Percentiles rank a stretch among this genome's conserved stretches.
phyloP scores from a whole-genome alignment of 192 early-diverging fungal genomes.

The Gigaspora rosea region DNA sequence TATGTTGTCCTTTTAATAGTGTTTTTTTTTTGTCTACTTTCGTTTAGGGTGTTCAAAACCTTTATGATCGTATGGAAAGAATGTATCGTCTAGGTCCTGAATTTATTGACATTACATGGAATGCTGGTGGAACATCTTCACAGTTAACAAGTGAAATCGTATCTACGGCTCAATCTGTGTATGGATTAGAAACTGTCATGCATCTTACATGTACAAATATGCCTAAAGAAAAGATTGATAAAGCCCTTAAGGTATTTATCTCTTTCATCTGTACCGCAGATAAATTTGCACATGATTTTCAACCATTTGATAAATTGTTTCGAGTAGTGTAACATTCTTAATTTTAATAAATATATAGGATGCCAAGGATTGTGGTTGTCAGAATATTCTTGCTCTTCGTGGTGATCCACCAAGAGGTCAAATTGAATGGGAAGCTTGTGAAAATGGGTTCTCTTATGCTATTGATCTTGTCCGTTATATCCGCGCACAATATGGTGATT shows the following conservation, averaged over 20 bases:
- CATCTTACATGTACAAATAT: constrained; percentile 99
- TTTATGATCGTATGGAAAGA: constrained; percentile 95
- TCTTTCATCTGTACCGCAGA: not conserved
- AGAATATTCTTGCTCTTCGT: constrained; percentile 93
- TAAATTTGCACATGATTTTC: not conserved
- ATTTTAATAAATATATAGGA: constrained; percentile 43
- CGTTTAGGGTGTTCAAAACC: constrained; percentile 78
- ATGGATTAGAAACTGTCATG: constrained; percentile 91
- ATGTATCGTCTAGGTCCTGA: constrained; percentile 90
- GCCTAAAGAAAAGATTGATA: constrained; percentile 83
- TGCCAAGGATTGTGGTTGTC: constrained; percentile 85
- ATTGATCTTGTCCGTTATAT: constrained; percentile 91
- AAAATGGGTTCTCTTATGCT: constrained; percentile 80
- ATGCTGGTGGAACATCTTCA: constrained; percentile 87
- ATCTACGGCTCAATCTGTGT: constrained; percentile 83
- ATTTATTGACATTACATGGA: constrained; percentile 98
- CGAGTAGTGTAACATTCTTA: not conserved
- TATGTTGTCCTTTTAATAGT: too few relatives aligned
- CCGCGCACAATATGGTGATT: constrained; percentile 80
- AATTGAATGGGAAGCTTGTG: constrained; percentile 75
- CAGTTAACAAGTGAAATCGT: constrained; percentile 90
- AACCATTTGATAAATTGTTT: not conserved
- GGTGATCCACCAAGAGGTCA: constrained; percentile 90
- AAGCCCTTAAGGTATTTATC: constrained; percentile 64
- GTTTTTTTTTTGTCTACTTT: not conserved